These are phyloP conservation scores for Metschnikowia lachancei DNA, from an alignment of 805 yeast genomes.

Conservation along the genomic window DNA sequence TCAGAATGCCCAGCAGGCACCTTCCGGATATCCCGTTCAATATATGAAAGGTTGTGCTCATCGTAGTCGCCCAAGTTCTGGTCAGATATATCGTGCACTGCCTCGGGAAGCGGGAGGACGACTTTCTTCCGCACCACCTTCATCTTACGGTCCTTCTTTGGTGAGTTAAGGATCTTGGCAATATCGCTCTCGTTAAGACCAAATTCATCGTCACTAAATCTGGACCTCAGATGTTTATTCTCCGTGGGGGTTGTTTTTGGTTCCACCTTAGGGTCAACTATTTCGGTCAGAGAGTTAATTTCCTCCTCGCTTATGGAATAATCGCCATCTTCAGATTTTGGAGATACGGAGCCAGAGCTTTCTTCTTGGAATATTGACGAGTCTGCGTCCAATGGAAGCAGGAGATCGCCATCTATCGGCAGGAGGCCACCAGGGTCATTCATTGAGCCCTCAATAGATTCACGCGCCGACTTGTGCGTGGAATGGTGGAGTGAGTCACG, in stretches of 20 bases:
- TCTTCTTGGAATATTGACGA: background rate
- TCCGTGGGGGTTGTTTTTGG: background rate
- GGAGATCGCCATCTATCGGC: background rate
- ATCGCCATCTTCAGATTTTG: constrained; percentile 9
- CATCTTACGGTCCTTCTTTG: constrained; percentile 25
- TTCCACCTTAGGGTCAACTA: background rate
- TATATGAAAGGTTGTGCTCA: constrained; percentile 28
- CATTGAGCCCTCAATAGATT: no score
- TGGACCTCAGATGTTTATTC: constrained; percentile 9
- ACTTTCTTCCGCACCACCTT: constrained; percentile 12
- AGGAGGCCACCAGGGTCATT: no score
- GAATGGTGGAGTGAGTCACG: no score
- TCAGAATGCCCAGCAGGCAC: background rate
- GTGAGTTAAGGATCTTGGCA: constrained; percentile 21
- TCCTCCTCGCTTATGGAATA: constrained; percentile 6
- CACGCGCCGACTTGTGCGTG: no score
- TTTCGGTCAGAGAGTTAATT: background rate
- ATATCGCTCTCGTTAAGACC: constrained; percentile 20
- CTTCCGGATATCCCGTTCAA: constrained; percentile 21
- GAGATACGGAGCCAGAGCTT: background rate
- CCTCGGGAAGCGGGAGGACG: constrained; percentile 15
- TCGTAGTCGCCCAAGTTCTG: constrained; percentile 38
- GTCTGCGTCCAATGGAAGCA: background rate
- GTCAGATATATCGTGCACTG: constrained; percentile 26
- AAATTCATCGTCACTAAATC: constrained; percentile 19